These are phyloP conservation scores for Letharia columbiana DNA, from an alignment of 495 filamentous ascomycete genomes.

Conservation along the genomic window DNA sequence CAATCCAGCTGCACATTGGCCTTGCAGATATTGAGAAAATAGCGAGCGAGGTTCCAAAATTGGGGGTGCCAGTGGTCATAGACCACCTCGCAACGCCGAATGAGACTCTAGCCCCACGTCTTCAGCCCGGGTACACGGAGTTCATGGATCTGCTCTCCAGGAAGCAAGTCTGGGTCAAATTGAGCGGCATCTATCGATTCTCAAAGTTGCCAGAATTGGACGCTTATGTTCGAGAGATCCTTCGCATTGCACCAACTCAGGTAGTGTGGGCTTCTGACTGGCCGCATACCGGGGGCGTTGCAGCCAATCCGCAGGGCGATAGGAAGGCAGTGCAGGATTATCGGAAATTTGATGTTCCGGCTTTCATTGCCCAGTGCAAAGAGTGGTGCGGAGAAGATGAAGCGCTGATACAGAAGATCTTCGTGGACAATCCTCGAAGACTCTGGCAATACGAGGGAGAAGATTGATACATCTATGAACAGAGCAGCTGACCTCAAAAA, in stretches of 20 bases:
- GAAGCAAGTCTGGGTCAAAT: background rate
- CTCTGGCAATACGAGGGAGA: background rate
- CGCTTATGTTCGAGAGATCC: background rate
- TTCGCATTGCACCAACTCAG: background rate
- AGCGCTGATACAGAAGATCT: background rate
- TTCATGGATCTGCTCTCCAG: background rate
- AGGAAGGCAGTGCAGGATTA: background rate
- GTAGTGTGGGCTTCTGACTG: constrained; percentile 1
- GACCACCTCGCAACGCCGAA: background rate
- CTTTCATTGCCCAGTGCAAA: background rate
- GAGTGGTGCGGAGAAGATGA: background rate
- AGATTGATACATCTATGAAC: background rate
- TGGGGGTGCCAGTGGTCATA: background rate
- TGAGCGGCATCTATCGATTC: constrained; percentile 1
- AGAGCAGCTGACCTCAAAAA: background rate
- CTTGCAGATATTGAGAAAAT: background rate
- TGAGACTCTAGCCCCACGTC: background rate
- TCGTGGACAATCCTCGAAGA: background rate
- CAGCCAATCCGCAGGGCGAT: background rate
- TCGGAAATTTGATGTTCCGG: background rate
- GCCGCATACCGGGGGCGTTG: background rate
- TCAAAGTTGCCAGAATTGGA: background rate
- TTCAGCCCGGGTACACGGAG: background rate
- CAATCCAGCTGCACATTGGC: background rate
- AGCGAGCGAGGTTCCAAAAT: background rate